Conservation (phyloP, 306 rosid species). For the Cicer pinnatifidum region DNA sequence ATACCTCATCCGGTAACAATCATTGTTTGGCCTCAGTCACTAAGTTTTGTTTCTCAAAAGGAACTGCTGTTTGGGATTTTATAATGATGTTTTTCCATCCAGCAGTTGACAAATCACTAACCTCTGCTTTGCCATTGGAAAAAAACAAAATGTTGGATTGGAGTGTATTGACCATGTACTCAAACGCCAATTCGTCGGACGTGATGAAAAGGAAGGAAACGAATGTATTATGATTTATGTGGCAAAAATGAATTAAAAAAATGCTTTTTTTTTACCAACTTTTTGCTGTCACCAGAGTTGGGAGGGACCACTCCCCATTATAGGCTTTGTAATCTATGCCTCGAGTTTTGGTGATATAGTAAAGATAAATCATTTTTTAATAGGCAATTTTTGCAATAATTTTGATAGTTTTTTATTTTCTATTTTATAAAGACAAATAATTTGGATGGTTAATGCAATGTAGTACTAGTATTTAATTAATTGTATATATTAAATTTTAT, state of each 20-base stretch:
- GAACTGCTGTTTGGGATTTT: conserved; percentile 8
- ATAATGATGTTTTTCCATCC: conserved; percentile 8
- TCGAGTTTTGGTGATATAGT: not conserved
- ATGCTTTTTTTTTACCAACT: not conserved
- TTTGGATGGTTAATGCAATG: no score
- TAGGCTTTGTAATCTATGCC: not conserved
- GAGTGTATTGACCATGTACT: conserved; percentile 22
- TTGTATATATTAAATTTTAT: no score
- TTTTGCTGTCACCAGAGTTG: not conserved
- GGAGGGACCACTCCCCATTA: conserved; percentile 28
- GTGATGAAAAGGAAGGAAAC: conserved; percentile 6
- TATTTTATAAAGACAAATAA: no score
- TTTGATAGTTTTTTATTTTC: no score
- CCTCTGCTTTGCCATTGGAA: conserved; percentile 10
- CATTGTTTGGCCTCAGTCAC: not conserved
- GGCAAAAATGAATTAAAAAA: conserved; percentile 20
- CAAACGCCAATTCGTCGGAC: conserved; percentile 33
- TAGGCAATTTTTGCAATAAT: no score
- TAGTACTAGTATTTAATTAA: no score
- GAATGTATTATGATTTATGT: conserved; percentile 1
- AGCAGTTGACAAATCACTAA: conserved; percentile 41
- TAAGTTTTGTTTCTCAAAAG: not conserved
- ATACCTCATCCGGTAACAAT: not conserved
- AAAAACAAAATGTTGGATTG: conserved; percentile 33
- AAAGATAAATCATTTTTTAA: no score